A percentile compares a stretch with the other conserved stretches of the same genome.
Conservation (phyloP, 441 rosid species). For the Erysimum pusillum region DNA sequence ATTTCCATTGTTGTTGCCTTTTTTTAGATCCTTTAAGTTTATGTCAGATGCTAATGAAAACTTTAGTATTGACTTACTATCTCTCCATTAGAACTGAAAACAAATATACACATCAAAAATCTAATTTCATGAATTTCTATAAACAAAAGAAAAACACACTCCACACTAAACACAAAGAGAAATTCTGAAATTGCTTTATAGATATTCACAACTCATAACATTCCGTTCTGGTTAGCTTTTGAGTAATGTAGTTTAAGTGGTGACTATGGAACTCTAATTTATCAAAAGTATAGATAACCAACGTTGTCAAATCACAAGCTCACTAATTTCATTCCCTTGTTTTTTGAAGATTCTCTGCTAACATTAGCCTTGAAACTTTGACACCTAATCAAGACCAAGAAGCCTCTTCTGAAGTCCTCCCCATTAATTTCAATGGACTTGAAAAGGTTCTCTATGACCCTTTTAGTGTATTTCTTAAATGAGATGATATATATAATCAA, state of each 20-base stretch:
- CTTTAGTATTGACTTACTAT: background rate
- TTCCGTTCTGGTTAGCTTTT: background rate
- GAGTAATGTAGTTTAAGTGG: background rate
- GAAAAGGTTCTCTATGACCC: constrained; percentile 59
- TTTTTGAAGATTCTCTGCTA: background rate
- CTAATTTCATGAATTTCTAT: background rate
- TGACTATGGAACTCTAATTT: background rate
- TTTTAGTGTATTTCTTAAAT: background rate
- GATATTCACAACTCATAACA: background rate
- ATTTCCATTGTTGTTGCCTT: too few relatives aligned
- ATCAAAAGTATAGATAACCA: background rate
- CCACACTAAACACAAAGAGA: background rate
- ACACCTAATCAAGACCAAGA: constrained; percentile 76
- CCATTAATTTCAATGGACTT: constrained; percentile 89
- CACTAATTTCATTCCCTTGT: background rate
- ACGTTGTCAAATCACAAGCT: background rate
- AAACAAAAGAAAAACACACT: background rate
- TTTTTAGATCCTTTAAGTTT: background rate
- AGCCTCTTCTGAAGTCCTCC: constrained; percentile 83
- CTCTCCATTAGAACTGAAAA: background rate
- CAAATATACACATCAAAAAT: background rate
- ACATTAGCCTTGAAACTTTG: background rate
- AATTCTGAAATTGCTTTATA: background rate
- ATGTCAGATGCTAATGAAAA: background rate
- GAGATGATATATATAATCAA: constrained; percentile 1